Evolutionary conservation across 176 grass and related monocot genomes (phyloP).

Genomic region (Bromus sterilis): DNA sequence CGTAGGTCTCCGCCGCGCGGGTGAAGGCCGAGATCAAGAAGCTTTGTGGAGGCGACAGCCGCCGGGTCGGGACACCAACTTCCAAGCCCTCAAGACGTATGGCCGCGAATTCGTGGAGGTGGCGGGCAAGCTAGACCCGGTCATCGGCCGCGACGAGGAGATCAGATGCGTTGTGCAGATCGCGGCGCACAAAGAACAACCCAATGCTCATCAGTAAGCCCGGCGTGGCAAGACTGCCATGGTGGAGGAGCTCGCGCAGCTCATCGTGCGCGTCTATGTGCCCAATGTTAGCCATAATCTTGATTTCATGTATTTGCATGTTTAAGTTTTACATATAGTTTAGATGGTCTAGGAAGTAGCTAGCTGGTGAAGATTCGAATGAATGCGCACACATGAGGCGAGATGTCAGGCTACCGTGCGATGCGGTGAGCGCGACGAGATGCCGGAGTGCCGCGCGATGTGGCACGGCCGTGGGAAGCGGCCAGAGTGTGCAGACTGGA

Average conservation of each 20-base stretch:
- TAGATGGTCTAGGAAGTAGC: too few relatives aligned
- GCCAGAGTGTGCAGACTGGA: too few relatives aligned
- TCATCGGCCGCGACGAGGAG: constrained; percentile 70
- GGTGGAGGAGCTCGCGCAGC: constrained; percentile 70
- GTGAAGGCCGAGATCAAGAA: constrained; percentile 53
- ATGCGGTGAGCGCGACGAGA: too few relatives aligned
- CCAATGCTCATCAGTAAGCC: constrained; percentile 76
- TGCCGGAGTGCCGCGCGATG: too few relatives aligned
- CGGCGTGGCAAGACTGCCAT: constrained; percentile 79
- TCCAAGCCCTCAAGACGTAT: constrained; percentile 70
- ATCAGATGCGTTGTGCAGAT: constrained; percentile 65
- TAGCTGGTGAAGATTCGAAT: too few relatives aligned
- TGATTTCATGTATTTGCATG: too few relatives aligned
- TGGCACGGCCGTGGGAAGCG: too few relatives aligned
- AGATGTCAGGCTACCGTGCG: too few relatives aligned
- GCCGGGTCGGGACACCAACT: constrained; percentile 52
- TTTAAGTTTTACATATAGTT: too few relatives aligned
- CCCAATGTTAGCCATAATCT: too few relatives aligned
- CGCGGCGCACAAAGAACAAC: constrained; percentile 80
- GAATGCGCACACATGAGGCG: too few relatives aligned
- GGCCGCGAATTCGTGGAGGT: constrained; percentile 60
- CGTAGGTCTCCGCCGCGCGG: constrained; percentile 28
- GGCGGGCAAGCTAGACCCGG: constrained; percentile 59
- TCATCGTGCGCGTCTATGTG: constrained; percentile 56
- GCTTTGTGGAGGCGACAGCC: constrained; percentile 45